A percentile compares a stretch with the other conserved stretches of the same genome.
Evolutionary conservation across 176 grass and related monocot genomes (phyloP).

Genomic region (Cenchrus fungigraminus): DNA sequence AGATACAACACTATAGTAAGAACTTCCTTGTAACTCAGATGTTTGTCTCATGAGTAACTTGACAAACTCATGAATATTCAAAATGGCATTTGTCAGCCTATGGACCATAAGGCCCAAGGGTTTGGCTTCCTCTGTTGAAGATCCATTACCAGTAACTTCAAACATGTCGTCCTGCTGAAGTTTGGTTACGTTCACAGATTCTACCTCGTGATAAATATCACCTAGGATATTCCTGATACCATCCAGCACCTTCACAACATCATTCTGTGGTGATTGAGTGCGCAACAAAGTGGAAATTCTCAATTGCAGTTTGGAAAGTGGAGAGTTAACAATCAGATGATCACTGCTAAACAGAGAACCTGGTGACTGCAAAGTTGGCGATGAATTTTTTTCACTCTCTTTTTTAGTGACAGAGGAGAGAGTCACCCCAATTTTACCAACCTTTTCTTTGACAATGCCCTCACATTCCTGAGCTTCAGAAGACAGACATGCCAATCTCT

Average conservation of each 20-base stretch:
- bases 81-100: constrained; percentile 59
- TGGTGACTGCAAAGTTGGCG: background rate
- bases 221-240: constrained; percentile 78
- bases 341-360: constrained; percentile 44
- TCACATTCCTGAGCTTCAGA: constrained; percentile 50
- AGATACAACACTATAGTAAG: constrained; percentile 45
- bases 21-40: constrained; percentile 53
- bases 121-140: constrained; percentile 35
- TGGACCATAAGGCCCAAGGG: constrained; percentile 38
- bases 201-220: constrained; percentile 75
- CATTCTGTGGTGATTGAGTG: constrained; percentile 51
- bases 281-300: constrained; percentile 74
- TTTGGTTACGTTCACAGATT: constrained; percentile 42
- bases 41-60: constrained; percentile 64
- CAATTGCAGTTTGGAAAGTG: constrained; percentile 63
- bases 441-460: constrained; percentile 61
- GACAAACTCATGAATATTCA: constrained; percentile 85
- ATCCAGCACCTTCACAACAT: constrained; percentile 64
- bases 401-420: constrained; percentile 48
- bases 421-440: constrained; percentile 49
- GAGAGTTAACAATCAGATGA: constrained; percentile 44
- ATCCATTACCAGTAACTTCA: constrained; percentile 36
- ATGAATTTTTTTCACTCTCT: constrained; percentile 50
- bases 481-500: constrained; percentile 81
- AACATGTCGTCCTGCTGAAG: constrained; percentile 17